A percentile compares a stretch with the other conserved stretches of the same genome.
Evolutionary conservation across 192 early-diverging fungal species (phyloP).

Genomic region (Gonapodya sp.): DNA sequence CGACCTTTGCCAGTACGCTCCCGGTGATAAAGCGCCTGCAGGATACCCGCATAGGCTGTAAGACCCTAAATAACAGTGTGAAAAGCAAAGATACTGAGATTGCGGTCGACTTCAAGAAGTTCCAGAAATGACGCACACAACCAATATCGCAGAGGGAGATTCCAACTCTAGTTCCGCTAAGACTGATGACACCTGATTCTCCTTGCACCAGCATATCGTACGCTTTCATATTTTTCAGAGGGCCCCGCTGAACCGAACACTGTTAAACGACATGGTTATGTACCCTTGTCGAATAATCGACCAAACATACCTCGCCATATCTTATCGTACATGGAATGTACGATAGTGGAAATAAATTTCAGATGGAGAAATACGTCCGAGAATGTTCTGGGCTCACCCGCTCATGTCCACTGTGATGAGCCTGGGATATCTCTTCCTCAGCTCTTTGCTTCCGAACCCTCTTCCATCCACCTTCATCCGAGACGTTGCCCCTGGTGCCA

Average conservation of each 20-base stretch:
- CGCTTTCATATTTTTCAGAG: background rate
- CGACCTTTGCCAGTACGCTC: conserved; percentile 9
- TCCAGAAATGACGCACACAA: background rate
- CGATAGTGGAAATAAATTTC: no score
- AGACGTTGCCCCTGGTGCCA: background rate
- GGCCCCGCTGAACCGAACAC: background rate
- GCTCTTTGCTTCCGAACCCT: background rate
- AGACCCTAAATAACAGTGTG: background rate
- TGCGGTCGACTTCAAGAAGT: no score
- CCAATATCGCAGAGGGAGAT: conserved; percentile 7
- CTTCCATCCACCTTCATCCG: background rate
- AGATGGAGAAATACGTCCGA: no score
- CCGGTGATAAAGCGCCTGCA: background rate
- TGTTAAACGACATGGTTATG: background rate
- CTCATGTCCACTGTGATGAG: background rate
- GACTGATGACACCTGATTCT: background rate
- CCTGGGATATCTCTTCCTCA: conserved; percentile 1
- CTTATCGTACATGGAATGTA: no score
- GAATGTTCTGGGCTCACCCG: background rate
- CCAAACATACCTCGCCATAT: background rate
- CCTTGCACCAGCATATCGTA: conserved; percentile 7
- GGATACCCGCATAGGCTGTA: background rate
- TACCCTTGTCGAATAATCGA: no score
- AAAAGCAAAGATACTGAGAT: background rate
- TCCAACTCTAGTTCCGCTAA: background rate